Percentiles rank a stretch among this genome's conserved stretches.
These are phyloP conservation scores for Leptographium procerum DNA, from an alignment of 2,329 filamentous ascomycete species.

Conservation along the genomic window DNA sequence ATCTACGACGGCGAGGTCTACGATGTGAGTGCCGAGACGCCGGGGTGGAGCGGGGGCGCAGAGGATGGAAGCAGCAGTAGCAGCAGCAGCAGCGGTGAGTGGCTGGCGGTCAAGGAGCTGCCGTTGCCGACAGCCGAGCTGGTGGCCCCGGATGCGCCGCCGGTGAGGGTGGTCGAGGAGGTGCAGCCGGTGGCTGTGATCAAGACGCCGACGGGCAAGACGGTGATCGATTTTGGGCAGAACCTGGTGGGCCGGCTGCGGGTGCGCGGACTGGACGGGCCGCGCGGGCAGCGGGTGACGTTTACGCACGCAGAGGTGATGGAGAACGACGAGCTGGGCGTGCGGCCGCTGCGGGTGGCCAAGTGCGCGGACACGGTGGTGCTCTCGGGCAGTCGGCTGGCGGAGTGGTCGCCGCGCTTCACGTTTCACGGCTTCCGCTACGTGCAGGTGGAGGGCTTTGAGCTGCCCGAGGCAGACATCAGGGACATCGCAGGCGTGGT, in stretches of 20 bases:
- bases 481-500: background rate
- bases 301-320: slow-evolving; percentile 39
- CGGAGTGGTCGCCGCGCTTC: slow-evolving; percentile 33
- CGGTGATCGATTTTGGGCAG: slow-evolving; percentile 44
- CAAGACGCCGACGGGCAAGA: slow-evolving; percentile 28
- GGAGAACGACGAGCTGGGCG: slow-evolving; percentile 31
- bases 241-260: slow-evolving; percentile 42
- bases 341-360: slow-evolving; percentile 28
- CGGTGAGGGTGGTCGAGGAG: slow-evolving; percentile 26
- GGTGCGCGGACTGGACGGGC: slow-evolving; percentile 20
- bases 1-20: slow-evolving; percentile 44
- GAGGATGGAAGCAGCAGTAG: too few relatives aligned
- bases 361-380: slow-evolving; percentile 29
- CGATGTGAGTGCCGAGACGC: slow-evolving; percentile 23
- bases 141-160: slow-evolving; percentile 29
- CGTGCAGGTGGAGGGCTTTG: slow-evolving; percentile 34
- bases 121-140: slow-evolving; percentile 21
- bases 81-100: slow-evolving; percentile 1
- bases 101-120: slow-evolving; percentile 17
- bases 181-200: slow-evolving; percentile 21
- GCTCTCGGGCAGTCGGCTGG: slow-evolving; percentile 1
- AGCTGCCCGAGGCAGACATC: slow-evolving; percentile 14
- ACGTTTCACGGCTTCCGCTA: slow-evolving; percentile 44
- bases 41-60: background rate
- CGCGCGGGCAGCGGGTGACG: slow-evolving; percentile 22